Percentiles rank a stretch among this genome's conserved stretches.
Conservation (phyloP, 169 alveolate genomes). For the Eimeria praecox region DNA sequence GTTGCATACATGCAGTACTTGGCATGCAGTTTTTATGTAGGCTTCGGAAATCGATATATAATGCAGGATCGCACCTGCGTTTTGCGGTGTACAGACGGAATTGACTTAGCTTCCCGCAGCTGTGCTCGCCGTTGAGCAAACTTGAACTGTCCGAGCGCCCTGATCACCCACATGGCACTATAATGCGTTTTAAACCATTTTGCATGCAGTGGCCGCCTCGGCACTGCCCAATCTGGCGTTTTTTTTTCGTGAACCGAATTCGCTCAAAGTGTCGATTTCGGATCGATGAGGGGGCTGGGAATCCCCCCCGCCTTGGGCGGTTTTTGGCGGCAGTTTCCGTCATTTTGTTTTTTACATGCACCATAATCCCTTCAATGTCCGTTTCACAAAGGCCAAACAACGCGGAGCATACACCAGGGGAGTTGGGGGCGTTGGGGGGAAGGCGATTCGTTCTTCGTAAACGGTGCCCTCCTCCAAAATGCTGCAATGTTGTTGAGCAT, state of each 20-base stretch:
- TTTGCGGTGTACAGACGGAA: conserved; percentile 38
- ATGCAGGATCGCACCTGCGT: background rate
- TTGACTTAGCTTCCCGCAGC: background rate
- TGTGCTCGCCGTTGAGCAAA: background rate
- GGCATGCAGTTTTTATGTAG: background rate
- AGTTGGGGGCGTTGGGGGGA: conserved; percentile 12
- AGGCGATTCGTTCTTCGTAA: conserved; percentile 6
- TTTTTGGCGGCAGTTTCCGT: background rate
- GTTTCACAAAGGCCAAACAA: background rate
- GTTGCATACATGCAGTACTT: too few relatives aligned
- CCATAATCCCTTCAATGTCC: background rate
- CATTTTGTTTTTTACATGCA: background rate
- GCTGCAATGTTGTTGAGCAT: conserved; percentile 45
- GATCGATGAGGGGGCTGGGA: background rate
- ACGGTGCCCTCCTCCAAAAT: conserved; percentile 37
- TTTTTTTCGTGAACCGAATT: background rate
- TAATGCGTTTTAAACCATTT: background rate
- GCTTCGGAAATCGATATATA: background rate
- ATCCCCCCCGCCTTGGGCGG: background rate
- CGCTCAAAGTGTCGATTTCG: background rate
- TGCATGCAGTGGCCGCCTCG: background rate
- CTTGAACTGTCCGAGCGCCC: background rate
- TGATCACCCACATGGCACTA: conserved; percentile 1
- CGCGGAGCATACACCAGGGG: background rate
- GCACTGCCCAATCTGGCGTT: background rate